A percentile compares a stretch with the other conserved stretches of the same genome.
These are phyloP conservation scores for Penicillium sp. DNA, from an alignment of 2,329 filamentous ascomycete species.

Conservation along the genomic window DNA sequence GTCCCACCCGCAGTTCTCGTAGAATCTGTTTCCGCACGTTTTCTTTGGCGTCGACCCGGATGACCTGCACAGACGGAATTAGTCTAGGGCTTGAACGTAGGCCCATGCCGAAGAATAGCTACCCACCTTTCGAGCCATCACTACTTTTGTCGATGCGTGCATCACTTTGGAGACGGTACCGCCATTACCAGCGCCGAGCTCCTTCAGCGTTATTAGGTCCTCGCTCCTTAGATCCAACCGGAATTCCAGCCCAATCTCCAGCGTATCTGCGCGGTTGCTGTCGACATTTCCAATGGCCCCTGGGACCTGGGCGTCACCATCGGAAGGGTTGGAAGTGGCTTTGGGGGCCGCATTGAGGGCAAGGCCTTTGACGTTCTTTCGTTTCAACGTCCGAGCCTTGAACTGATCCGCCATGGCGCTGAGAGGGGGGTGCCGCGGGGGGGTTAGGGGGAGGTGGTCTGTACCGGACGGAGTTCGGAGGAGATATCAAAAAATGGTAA, in stretches of 20 bases:
- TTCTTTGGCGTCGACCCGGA: slow-evolving; percentile 96
- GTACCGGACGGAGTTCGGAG: slow-evolving; percentile 4
- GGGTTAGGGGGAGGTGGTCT: neutral
- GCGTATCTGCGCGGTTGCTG: slow-evolving; percentile 65
- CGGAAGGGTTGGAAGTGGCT: slow-evolving; percentile 66
- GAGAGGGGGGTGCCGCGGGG: neutral
- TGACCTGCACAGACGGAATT: slow-evolving; percentile 63
- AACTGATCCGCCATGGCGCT: slow-evolving; percentile 60
- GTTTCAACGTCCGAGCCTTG: slow-evolving; percentile 82
- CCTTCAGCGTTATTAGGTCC: slow-evolving; percentile 89
- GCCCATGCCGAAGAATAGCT: neutral
- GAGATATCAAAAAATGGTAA: slow-evolving; percentile 1
- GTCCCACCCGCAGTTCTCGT: slow-evolving; percentile 96
- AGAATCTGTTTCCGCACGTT: slow-evolving; percentile 97
- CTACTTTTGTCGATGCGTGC: slow-evolving; percentile 89
- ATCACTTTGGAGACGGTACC: slow-evolving; percentile 98
- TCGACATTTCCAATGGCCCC: slow-evolving; percentile 61
- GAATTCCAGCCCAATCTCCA: slow-evolving; percentile 98
- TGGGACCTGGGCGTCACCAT: slow-evolving; percentile 66
- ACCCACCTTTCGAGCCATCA: slow-evolving; percentile 94
- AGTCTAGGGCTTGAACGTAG: neutral
- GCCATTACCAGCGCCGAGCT: slow-evolving; percentile 93
- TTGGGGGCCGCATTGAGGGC: slow-evolving; percentile 81
- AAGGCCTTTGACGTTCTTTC: slow-evolving; percentile 97
- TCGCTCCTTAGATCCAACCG: slow-evolving; percentile 88